phyloP scores from a whole-genome alignment of 371 early-diverging fungal species.

The Nematocida sp. region DNA sequence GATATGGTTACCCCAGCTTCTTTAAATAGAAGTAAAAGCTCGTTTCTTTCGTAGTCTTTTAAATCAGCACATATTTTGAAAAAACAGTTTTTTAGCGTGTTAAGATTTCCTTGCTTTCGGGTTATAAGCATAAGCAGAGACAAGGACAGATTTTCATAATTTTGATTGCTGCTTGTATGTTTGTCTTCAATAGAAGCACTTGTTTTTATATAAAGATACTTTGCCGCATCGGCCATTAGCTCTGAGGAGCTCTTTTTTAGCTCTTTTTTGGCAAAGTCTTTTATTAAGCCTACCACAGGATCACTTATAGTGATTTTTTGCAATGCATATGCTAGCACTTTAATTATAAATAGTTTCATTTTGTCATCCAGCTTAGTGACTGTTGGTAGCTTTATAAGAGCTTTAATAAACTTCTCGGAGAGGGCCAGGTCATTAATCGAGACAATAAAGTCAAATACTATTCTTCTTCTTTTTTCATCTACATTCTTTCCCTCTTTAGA shows the following conservation, averaged over 20 bases:
- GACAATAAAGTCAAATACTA: conserved; percentile 31
- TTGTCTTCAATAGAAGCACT: conserved; percentile 3
- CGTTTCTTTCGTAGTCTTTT: conserved; percentile 15
- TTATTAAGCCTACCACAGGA: not conserved
- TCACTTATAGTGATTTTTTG: conserved; percentile 4
- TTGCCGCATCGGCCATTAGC: conserved; percentile 13
- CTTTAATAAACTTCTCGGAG: conserved; percentile 19
- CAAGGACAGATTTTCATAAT: conserved; percentile 24
- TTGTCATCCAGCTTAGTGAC: conserved; percentile 14
- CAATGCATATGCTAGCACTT: not conserved
- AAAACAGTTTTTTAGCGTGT: conserved; percentile 42
- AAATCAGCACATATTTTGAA: conserved; percentile 46
- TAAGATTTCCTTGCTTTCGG: conserved; percentile 24
- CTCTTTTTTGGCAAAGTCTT: conserved; percentile 13
- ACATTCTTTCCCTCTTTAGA: conserved; percentile 43
- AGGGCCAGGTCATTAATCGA: conserved; percentile 28
- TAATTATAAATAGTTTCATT: conserved; percentile 9
- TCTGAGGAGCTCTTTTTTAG: not conserved
- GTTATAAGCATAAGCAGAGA: conserved; percentile 35
- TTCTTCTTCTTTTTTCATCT: conserved; percentile 34
- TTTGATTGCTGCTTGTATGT: not conserved
- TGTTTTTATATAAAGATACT: conserved; percentile 15
- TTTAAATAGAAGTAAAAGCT: conserved; percentile 40
- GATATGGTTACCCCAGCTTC: conserved; percentile 30
- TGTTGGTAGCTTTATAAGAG: conserved; percentile 23